Conservation (phyloP, 495 filamentous ascomycete genomes). For the Venustampulla echinocandica region DNA sequence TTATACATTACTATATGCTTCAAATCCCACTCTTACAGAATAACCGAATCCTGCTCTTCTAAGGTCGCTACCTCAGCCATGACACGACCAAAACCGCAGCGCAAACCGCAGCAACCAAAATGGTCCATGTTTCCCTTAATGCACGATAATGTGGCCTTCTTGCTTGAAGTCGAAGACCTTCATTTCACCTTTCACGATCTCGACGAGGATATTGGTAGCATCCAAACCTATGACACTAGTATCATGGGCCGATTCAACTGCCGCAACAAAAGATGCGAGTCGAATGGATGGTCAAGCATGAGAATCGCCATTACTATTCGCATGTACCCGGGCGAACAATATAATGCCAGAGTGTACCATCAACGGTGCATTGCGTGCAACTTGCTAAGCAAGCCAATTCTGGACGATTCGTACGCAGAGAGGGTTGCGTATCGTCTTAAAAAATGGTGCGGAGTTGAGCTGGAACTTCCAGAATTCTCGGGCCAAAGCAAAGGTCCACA, state of each 20-base stretch:
- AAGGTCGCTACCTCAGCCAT: no score
- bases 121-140: conserved; percentile 35
- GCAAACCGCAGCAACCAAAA: no score
- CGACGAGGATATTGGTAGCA: conserved; percentile 17
- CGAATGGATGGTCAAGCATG: conserved; percentile 32
- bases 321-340: conserved; percentile 29
- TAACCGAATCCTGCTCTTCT: no score
- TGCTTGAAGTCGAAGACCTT: conserved; percentile 27
- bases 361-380: conserved; percentile 35
- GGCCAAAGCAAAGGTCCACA: conserved; percentile 32
- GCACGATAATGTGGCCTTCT: conserved; percentile 30
- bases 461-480: conserved; percentile 24
- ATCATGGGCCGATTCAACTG: conserved; percentile 33
- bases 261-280: conserved; percentile 22
- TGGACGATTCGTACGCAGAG: conserved; percentile 39
- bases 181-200: conserved; percentile 17
- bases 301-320: conserved; percentile 37
- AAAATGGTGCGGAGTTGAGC: conserved; percentile 39
- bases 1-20: no score
- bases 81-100: no score
- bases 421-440: conserved; percentile 42
- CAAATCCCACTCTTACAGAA: no score
- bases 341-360: conserved; percentile 41
- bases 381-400: conserved; percentile 24
- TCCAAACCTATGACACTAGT: conserved; percentile 23